Conservation (phyloP, 208 protist species). For the Crithidia sp. region DNA sequence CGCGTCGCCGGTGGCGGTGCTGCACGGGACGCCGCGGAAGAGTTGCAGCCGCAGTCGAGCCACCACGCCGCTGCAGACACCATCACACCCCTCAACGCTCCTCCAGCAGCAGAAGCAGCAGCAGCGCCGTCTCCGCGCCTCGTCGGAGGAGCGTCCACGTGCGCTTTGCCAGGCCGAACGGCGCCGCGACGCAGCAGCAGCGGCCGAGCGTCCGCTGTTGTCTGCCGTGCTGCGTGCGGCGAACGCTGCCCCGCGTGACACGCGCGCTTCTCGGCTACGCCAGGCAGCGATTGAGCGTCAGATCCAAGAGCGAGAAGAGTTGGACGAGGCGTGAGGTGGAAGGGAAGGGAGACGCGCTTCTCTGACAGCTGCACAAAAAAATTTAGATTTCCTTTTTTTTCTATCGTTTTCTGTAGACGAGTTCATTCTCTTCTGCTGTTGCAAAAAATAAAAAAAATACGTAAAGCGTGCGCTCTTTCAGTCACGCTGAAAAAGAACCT, state of each 20-base stretch:
- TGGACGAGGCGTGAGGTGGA: constrained; percentile 4
- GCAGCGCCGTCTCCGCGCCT: background rate
- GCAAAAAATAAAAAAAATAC: too few relatives aligned
- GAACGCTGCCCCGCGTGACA: constrained; percentile 14
- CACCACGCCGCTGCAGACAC: background rate
- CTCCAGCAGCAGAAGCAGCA: background rate
- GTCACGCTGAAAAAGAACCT: too few relatives aligned
- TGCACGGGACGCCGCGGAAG: background rate
- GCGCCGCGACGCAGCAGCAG: background rate
- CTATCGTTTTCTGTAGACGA: too few relatives aligned
- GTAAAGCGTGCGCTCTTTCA: too few relatives aligned
- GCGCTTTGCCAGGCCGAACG: background rate
- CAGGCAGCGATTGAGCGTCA: constrained; percentile 20
- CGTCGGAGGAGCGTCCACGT: too few relatives aligned
- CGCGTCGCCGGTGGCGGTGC: background rate
- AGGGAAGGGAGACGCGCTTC: too few relatives aligned
- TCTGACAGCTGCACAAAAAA: too few relatives aligned
- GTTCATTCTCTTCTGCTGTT: too few relatives aligned
- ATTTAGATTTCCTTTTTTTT: background rate
- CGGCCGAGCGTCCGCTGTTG: background rate
- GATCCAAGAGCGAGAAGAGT: constrained; percentile 5
- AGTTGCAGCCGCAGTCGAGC: background rate
- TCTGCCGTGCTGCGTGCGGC: constrained; percentile 9
- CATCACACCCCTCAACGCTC: background rate
- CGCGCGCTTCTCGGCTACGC: constrained; percentile 22